Evolutionary conservation across 345 rosid species (phyloP).

Genomic region (Salix koriyanagi): DNA sequence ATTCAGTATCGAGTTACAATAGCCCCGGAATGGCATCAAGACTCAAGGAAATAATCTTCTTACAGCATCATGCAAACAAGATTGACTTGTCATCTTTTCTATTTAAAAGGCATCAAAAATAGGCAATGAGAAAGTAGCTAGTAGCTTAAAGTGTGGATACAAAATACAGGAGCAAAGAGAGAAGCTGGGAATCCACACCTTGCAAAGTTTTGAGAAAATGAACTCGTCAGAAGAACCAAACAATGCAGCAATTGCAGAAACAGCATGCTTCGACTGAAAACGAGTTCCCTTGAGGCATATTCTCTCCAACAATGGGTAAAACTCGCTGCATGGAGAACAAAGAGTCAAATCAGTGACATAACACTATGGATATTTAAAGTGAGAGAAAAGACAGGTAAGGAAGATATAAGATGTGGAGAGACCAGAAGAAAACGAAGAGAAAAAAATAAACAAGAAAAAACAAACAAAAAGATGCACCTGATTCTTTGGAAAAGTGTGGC

Average conservation of each 20-base stretch:
- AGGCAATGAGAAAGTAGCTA: background rate
- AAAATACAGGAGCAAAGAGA: constrained; percentile 1
- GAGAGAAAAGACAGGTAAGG: no score
- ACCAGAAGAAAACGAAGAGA: background rate
- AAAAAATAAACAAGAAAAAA: background rate
- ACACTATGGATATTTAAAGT: no score
- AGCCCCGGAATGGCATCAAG: background rate
- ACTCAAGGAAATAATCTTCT: background rate
- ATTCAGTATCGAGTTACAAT: background rate
- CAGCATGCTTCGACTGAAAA: constrained; percentile 71
- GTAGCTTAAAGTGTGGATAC: background rate
- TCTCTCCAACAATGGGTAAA: constrained; percentile 59
- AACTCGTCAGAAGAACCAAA: constrained; percentile 40
- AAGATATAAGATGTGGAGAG: no score
- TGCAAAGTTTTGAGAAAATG: constrained; percentile 48
- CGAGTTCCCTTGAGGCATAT: constrained; percentile 78
- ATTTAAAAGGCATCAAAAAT: background rate
- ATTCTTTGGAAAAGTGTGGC: no score
- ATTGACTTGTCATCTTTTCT: background rate
- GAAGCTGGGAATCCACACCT: constrained; percentile 43
- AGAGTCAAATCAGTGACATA: background rate
- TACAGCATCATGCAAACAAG: background rate
- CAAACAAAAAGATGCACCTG: background rate
- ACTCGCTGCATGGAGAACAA: constrained; percentile 43
- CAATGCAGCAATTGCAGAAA: constrained; percentile 73